Percentiles rank a stretch among this genome's conserved stretches.
Conservation (phyloP, 495 filamentous ascomycete genomes). For the Jackrogersella multiformis region DNA sequence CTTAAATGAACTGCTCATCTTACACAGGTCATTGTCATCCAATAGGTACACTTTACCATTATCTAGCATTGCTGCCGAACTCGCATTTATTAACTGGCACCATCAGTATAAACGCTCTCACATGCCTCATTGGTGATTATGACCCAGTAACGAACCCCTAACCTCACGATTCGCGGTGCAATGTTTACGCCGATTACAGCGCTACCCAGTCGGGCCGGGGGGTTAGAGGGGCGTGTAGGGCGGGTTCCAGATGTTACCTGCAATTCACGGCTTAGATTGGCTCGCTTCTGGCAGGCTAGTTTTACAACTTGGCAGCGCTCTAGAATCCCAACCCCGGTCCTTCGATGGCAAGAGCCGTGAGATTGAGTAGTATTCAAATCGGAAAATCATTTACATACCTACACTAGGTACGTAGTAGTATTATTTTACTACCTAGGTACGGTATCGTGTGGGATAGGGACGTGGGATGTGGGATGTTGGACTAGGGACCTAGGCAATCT, state of each 20-base stretch:
- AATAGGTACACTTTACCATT: neutral
- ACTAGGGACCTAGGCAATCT: too few relatives aligned
- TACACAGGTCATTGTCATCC: neutral
- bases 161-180: neutral
- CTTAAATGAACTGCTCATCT: constrained; percentile 1
- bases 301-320: too few relatives aligned
- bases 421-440: too few relatives aligned
- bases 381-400: constrained; percentile 18
- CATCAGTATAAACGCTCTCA: neutral
- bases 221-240: too few relatives aligned
- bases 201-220: constrained; percentile 20
- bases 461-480: too few relatives aligned
- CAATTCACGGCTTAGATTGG: constrained; percentile 1
- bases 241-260: too few relatives aligned
- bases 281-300: neutral
- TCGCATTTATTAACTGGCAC: constrained; percentile 1
- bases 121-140: constrained; percentile 6
- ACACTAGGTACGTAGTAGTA: too few relatives aligned
- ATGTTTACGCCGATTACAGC: neutral
- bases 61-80: neutral
- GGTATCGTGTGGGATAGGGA: neutral
- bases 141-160: neutral
- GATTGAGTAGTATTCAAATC: constrained; percentile 25
- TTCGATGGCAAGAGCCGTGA: constrained; percentile 15
- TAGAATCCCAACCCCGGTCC: constrained; percentile 1